These are phyloP conservation scores for Dendrothele bispora DNA, from an alignment of 768 basidiomycete species.

Conservation along the genomic window DNA sequence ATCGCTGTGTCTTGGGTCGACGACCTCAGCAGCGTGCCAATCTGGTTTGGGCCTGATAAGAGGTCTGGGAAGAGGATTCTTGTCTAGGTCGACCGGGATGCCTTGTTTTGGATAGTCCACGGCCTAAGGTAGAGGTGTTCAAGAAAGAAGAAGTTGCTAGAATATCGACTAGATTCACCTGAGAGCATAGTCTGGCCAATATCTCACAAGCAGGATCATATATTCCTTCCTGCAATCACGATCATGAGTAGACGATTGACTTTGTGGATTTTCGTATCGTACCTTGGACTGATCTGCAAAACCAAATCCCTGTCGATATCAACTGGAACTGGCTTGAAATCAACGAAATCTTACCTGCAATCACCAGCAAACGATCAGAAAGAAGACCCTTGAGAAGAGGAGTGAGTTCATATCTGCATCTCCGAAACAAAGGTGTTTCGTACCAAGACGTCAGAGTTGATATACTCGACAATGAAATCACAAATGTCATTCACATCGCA, in stretches of 20 bases:
- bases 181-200: conserved; percentile 62
- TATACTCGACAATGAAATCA: conserved; percentile 81
- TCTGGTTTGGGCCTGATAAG: conserved; percentile 75
- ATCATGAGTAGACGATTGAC: background rate
- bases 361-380: conserved; percentile 64
- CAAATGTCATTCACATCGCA: conserved; percentile 71
- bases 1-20: conserved; percentile 52
- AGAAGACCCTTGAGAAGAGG: conserved; percentile 55
- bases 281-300: conserved; percentile 70
- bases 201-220: conserved; percentile 53
- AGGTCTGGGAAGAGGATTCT: conserved; percentile 43
- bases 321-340: background rate
- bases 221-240: conserved; percentile 52
- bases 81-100: conserved; percentile 54
- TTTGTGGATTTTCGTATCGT: conserved; percentile 5
- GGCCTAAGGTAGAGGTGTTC: conserved; percentile 39
- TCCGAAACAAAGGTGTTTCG: conserved; percentile 9
- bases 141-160: background rate
- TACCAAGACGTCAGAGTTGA: conserved; percentile 80
- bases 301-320: background rate
- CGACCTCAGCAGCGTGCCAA: conserved; percentile 68
- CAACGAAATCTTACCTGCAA: conserved; percentile 52
- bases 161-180: conserved; percentile 25
- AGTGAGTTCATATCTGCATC: background rate
- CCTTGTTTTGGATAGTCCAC: conserved; percentile 85